A percentile compares a stretch with the other conserved stretches of the same genome.
phyloP scores from a whole-genome alignment of 2,329 filamentous ascomycete species.

The Aureobasidium uvarum region DNA sequence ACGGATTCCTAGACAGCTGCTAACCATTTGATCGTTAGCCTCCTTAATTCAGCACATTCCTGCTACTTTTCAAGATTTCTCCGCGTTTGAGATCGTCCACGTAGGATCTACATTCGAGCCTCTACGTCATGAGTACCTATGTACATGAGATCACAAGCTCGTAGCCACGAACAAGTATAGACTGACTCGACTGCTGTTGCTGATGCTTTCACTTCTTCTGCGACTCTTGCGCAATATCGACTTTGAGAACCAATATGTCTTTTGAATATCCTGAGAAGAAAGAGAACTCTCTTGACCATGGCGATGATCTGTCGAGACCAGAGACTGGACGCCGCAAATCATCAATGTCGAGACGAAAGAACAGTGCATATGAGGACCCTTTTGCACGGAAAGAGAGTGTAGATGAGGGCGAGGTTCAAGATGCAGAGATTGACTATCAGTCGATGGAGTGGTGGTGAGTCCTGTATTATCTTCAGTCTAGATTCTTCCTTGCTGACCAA shows the following conservation, averaged over 20 bases:
- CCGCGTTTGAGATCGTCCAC: constrained; percentile 15
- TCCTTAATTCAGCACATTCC: not conserved
- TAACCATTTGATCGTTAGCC: not conserved
- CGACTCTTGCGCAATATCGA: not conserved
- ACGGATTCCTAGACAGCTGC: not conserved
- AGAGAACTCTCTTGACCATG: not conserved
- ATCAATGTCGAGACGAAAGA: constrained; percentile 19
- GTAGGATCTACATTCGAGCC: not conserved
- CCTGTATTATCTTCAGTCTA: too few relatives aligned
- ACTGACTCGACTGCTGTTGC: not conserved
- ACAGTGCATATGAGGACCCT: constrained; percentile 19
- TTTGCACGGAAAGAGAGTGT: constrained; percentile 1
- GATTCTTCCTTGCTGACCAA: not conserved
- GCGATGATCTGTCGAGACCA: not conserved
- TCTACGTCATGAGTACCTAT: constrained; percentile 8
- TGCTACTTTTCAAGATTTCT: constrained; percentile 19
- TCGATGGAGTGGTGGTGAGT: constrained; percentile 50
- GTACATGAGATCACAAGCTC: not conserved
- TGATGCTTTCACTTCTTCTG: not conserved
- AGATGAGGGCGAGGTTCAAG: constrained; percentile 10
- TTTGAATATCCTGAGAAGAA: constrained; percentile 5
- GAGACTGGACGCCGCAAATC: not conserved
- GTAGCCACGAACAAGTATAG: not conserved
- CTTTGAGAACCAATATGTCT: not conserved
- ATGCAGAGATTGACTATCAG: constrained; percentile 50